A percentile compares a stretch with the other conserved stretches of the same genome.
Conservation (phyloP, 192 early-diverging fungal genomes). For the Podila epicladia region DNA sequence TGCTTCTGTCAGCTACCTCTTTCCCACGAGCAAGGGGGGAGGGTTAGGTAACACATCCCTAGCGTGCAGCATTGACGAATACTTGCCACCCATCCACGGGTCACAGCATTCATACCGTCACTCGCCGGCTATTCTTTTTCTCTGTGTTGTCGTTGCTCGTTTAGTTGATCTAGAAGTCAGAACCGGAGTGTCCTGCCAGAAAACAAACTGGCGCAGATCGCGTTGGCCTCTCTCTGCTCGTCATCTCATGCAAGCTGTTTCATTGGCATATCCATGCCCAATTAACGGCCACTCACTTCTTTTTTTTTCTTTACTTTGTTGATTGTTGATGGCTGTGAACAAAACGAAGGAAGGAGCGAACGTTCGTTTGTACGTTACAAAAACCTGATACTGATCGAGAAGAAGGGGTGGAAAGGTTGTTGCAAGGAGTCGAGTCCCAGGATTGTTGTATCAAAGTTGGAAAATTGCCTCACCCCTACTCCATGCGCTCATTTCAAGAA, state of each 20-base stretch:
- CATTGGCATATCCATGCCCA: neutral
- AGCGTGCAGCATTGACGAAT: neutral
- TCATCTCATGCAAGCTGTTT: no score
- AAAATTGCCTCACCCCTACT: neutral
- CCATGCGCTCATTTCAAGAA: neutral
- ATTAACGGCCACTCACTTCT: neutral
- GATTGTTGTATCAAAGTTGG: no score
- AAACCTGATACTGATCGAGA: no score
- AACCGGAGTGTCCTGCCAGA: no score
- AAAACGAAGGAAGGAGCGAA: no score
- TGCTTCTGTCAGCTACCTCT: neutral
- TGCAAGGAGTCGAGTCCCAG: no score
- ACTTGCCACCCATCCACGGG: neutral
- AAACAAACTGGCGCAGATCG: no score
- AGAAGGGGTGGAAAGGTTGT: no score
- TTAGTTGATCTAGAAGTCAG: no score
- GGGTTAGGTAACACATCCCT: neutral
- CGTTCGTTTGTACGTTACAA: no score
- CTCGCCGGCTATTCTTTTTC: no score
- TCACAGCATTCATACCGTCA: neutral
- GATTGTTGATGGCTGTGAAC: neutral
- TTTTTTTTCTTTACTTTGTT: neutral
- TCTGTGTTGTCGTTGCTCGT: no score
- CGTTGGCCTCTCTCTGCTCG: neutral
- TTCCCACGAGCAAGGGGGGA: constrained; percentile 1